Evolutionary conservation across 306 rosid genomes (phyloP).

Genomic region (Trifolium subterraneum): DNA sequence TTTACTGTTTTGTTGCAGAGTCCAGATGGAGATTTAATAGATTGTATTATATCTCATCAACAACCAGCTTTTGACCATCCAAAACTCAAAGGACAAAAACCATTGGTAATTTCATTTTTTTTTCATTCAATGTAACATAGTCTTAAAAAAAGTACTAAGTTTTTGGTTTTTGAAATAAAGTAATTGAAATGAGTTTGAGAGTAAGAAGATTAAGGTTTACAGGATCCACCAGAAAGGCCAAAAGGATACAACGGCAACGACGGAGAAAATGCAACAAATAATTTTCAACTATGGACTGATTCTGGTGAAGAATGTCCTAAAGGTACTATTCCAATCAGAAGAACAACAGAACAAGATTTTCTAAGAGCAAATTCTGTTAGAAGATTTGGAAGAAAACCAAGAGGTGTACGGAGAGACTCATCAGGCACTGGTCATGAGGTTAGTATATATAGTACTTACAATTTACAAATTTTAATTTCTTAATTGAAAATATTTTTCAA

Average conservation of each 20-base stretch:
- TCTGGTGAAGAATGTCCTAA: conserved; percentile 86
- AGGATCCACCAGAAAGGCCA: conserved; percentile 95
- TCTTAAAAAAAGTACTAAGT: conserved; percentile 26
- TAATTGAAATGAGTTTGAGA: conserved; percentile 40
- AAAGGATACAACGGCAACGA: conserved; percentile 48
- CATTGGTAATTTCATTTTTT: conserved; percentile 72
- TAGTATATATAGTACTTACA: background rate
- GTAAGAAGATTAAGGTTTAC: conserved; percentile 49
- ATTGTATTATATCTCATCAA: conserved; percentile 80
- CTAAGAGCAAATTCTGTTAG: conserved; percentile 75
- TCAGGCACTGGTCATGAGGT: conserved; percentile 94
- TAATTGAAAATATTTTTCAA: too few species aligned
- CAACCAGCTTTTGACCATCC: conserved; percentile 98
- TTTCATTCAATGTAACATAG: conserved; percentile 27
- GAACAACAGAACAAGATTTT: conserved; percentile 77
- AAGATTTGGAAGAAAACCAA: conserved; percentile 83
- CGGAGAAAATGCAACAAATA: conserved; percentile 47
- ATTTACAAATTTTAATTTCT: background rate
- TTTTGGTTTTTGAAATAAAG: conserved; percentile 25
- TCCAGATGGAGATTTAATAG: conserved; percentile 95
- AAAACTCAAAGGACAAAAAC: conserved; percentile 67
- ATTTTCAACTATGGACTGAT: conserved; percentile 77
- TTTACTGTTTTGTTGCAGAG: conserved; percentile 63
- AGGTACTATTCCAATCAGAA: conserved; percentile 88
- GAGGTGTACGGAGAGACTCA: conserved; percentile 81